These are phyloP conservation scores for Vitis labrusca DNA, from an alignment of 164 flowering plant genomes.

Conservation along the genomic window DNA sequence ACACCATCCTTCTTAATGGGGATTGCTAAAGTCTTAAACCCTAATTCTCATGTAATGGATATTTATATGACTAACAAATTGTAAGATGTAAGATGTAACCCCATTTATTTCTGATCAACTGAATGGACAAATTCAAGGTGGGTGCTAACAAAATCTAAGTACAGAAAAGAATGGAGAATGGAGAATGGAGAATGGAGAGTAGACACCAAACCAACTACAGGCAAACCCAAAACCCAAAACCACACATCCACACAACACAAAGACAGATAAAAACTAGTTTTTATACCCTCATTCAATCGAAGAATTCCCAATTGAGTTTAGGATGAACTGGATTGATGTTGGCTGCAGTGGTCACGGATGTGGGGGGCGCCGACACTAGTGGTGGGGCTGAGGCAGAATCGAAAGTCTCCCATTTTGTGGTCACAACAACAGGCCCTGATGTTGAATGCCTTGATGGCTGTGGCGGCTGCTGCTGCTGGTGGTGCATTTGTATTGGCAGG, in stretches of 20 bases:
- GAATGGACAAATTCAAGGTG: conserved; percentile 16
- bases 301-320: conserved; percentile 53
- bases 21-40: too few species aligned
- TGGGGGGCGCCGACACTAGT: conserved; percentile 13
- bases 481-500: background rate
- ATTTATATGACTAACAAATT: conserved; percentile 1
- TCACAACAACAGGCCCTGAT: conserved; percentile 49
- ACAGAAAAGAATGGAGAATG: conserved; percentile 40
- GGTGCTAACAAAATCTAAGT: conserved; percentile 30
- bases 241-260: conserved; percentile 29
- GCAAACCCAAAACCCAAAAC: conserved; percentile 20
- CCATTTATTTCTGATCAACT: conserved; percentile 26
- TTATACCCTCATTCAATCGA: conserved; percentile 19
- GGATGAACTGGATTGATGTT: conserved; percentile 21
- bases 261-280: conserved; percentile 6
- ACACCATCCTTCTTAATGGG: too few species aligned
- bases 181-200: conserved; percentile 24
- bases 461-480: conserved; percentile 8
- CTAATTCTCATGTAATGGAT: background rate
- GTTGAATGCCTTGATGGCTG: conserved; percentile 25
- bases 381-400: conserved; percentile 35
- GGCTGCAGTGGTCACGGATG: conserved; percentile 25
- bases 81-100: conserved; percentile 2
- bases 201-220: conserved; percentile 22
- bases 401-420: conserved; percentile 88